Evolutionary conservation across 768 basidiomycete species (phyloP), one percentile per base, ranked within the genome.

Genomic region (Lentinula guzmanii): DNA sequence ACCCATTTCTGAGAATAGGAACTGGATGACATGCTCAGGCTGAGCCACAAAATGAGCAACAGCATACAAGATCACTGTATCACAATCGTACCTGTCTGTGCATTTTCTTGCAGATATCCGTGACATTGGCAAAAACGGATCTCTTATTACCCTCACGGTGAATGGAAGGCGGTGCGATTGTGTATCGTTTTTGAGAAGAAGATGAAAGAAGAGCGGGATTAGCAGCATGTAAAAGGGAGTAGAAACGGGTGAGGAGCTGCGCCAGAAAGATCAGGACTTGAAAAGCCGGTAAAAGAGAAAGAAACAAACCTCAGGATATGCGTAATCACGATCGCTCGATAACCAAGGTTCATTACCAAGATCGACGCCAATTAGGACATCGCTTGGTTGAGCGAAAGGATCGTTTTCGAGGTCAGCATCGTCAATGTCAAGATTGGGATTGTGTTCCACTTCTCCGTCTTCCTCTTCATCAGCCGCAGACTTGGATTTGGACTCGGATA

Each of bases 61-160:
- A 45, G 33, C 11, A 60, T 41, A 11, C 48, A 33, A 13, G 16
- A 3, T 33, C 34, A 24, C 43, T 1, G 13, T 35, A 34, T 24
- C 52, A 4, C n/a, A 31, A n/a, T 65, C 75, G 34, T 50, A 77
- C 81, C 72, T 81, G 83, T 72, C 96, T 84, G 77, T 97, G 96
- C 96, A 99, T 98, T 70, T 92, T 87, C 76, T 90, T 94, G 84
- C 96, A 98, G 65, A 99, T 99, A 71, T 99, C 96, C 63, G 87
- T 86, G 61, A 99, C 83, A 74, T 99, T 99, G 66, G 95, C 91
- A 66, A 99, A 99, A 65, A 98, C 91, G 48, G 93, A 88, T 76
- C 95, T 95, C 77, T 98, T 98, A 79, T 95, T 95, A 64, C 91
- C 97, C 82, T 99, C 97, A 69, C 93, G 84, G 71, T 90, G 87